Conservation (phyloP, 306 rosid species). For the Phaseolus lunatus region DNA sequence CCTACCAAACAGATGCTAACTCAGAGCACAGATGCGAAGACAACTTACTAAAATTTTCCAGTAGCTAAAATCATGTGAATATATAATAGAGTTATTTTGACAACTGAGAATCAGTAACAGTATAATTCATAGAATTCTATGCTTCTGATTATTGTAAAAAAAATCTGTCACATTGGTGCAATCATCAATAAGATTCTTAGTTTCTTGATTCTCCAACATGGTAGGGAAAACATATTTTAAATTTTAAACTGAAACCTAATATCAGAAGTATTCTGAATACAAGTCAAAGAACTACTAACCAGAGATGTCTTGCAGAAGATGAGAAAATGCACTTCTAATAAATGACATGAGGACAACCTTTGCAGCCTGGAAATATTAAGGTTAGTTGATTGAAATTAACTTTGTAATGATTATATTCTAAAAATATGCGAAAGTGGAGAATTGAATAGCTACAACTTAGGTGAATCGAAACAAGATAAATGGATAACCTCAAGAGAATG, state of each 20-base stretch:
- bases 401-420: conserved; percentile 20
- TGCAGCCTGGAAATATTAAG: conserved; percentile 64
- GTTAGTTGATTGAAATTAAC: conserved; percentile 38
- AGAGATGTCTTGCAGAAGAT: conserved; percentile 70
- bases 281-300: conserved; percentile 56
- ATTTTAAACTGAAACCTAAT: conserved; percentile 36
- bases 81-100: conserved; percentile 25
- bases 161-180: conserved; percentile 30
- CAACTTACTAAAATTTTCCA: conserved; percentile 29
- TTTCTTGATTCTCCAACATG: conserved; percentile 27
- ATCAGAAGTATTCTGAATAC: conserved; percentile 39
- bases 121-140: conserved; percentile 35
- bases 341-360: conserved; percentile 56
- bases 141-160: conserved; percentile 10
- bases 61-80: conserved; percentile 25
- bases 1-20: conserved; percentile 59
- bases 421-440: conserved; percentile 14
- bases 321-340: conserved; percentile 65
- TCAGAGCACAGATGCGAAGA: conserved; percentile 32
- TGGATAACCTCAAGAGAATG: conserved; percentile 73
- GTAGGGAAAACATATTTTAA: conserved; percentile 28
- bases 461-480: conserved; percentile 35
- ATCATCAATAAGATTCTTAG: not conserved
- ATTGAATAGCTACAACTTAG: conserved; percentile 33
- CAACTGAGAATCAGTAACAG: conserved; percentile 15